A percentile compares a stretch with the other conserved stretches of the same genome.
Evolutionary conservation across 495 filamentous ascomycete genomes (phyloP).

Genomic region (Penicillium simplicissimum): DNA sequence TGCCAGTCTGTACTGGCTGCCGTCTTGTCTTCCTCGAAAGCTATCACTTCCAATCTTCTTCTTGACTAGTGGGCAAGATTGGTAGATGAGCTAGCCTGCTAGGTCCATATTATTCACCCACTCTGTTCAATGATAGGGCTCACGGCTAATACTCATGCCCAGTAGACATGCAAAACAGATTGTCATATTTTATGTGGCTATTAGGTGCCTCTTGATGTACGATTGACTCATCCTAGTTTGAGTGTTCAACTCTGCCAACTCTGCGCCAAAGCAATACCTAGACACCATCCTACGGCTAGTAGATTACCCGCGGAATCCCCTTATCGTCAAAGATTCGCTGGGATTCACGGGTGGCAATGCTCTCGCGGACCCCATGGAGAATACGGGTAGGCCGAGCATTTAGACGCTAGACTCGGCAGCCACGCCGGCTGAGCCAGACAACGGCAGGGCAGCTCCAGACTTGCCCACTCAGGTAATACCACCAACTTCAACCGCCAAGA

Average conservation of each 20-base stretch:
- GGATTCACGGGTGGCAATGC: background rate
- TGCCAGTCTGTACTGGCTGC: slow-evolving; percentile 9
- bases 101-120: background rate
- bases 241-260: background rate
- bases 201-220: background rate
- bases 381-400: background rate
- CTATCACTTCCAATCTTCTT: background rate
- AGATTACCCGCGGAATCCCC: background rate
- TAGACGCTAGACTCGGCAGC: slow-evolving; percentile 4
- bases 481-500: background rate
- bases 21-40: background rate
- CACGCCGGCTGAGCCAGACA: background rate
- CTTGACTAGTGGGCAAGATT: background rate
- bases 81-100: background rate
- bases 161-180: background rate
- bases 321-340: background rate
- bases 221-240: background rate
- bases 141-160: background rate
- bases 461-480: background rate
- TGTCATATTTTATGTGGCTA: background rate
- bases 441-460: background rate
- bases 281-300: background rate
- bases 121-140: background rate
- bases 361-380: background rate
- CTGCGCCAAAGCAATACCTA: background rate